phyloP scores from a whole-genome alignment of 768 basidiomycete genomes.

The Panus rudis region DNA sequence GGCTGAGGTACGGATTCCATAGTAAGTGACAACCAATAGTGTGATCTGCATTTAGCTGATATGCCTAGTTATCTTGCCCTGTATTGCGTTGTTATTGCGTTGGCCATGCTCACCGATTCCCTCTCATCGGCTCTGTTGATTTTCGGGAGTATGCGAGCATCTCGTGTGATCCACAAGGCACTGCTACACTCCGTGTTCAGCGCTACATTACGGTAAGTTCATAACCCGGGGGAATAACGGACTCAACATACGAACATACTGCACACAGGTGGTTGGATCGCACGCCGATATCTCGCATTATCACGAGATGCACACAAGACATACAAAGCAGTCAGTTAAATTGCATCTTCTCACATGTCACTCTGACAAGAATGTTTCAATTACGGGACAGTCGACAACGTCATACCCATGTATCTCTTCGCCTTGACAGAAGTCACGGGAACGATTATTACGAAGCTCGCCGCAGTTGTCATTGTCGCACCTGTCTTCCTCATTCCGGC shows the following conservation, averaged over 20 bases:
- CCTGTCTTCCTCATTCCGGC: constrained; percentile 36
- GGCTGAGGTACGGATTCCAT: constrained; percentile 23
- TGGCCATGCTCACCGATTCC: constrained; percentile 4
- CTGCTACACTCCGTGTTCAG: constrained; percentile 7
- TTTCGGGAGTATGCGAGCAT: constrained; percentile 7
- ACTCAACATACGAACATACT: too few species aligned
- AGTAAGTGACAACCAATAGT: constrained; percentile 15
- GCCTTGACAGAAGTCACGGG: constrained; percentile 25
- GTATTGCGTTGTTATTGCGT: constrained; percentile 16
- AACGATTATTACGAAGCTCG: constrained; percentile 29
- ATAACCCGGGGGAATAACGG: background rate
- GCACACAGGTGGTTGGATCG: constrained; percentile 40
- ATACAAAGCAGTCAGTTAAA: constrained; percentile 31
- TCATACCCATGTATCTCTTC: constrained; percentile 20
- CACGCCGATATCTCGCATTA: constrained; percentile 51
- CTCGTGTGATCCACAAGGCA: constrained; percentile 4
- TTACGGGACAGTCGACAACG: constrained; percentile 32
- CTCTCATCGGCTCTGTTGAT: background rate
- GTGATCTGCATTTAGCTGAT: background rate
- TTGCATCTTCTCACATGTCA: too few species aligned
- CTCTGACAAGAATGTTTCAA: background rate
- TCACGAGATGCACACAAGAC: constrained; percentile 62
- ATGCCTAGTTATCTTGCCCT: constrained; percentile 22
- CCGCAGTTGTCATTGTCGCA: constrained; percentile 29
- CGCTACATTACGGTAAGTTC: constrained; percentile 2